Evolutionary conservation across 2,329 filamentous ascomycete genomes (phyloP).

Genomic region (Cladosporium sp.): DNA sequence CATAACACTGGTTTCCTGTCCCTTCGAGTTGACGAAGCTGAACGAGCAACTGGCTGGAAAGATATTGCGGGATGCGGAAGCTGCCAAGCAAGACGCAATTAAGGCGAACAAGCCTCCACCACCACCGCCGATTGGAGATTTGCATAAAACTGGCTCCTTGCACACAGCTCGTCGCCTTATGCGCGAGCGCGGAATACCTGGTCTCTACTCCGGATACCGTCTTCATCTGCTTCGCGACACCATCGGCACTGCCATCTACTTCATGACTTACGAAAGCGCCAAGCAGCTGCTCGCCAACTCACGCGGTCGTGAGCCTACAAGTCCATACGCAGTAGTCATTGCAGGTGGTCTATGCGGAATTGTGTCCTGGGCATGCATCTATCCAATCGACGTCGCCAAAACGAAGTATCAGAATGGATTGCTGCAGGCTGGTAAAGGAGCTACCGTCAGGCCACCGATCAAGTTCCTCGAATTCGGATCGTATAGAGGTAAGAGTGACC

Average conservation of each 20-base stretch:
- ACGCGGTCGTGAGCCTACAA: constrained; percentile 68
- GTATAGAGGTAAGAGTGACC: constrained; percentile 60
- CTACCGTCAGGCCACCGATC: constrained; percentile 58
- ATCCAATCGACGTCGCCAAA: constrained; percentile 73
- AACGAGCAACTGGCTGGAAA: constrained; percentile 81
- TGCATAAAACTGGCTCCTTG: constrained; percentile 27
- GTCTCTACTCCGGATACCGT: constrained; percentile 76
- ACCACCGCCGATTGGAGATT: constrained; percentile 7
- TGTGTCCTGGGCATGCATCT: constrained; percentile 73
- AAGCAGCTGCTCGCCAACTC: constrained; percentile 78
- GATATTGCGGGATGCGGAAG: constrained; percentile 48
- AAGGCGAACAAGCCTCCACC: constrained; percentile 3
- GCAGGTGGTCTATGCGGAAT: constrained; percentile 79
- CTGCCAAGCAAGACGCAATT: background rate
- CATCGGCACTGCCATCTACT: constrained; percentile 78
- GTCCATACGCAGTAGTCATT: constrained; percentile 71
- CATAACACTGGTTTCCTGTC: constrained; percentile 77
- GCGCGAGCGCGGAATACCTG: constrained; percentile 65
- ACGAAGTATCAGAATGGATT: constrained; percentile 81
- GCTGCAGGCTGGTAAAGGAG: constrained; percentile 62
- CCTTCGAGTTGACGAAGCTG: constrained; percentile 85
- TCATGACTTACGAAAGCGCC: constrained; percentile 82
- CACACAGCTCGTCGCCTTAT: constrained; percentile 72
- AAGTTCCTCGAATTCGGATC: constrained; percentile 72
- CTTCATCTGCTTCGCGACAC: constrained; percentile 83